Base-by-base conservation (phyloP, 108 stramenopile species). In the Craspedostauros australis region DNA sequence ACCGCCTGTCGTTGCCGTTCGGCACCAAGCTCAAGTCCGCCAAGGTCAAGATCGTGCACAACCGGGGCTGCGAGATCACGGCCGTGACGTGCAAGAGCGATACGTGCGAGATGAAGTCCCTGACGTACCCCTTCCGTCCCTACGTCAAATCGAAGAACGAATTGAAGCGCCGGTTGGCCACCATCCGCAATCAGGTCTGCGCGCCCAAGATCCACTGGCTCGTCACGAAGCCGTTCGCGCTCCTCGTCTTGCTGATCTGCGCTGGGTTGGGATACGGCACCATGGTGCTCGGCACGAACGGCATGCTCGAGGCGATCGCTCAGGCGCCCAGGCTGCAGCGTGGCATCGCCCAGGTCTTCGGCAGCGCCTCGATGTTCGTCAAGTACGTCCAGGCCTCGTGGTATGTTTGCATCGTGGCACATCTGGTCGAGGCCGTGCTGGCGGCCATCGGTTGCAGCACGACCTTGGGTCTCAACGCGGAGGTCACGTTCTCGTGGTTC, bases 191-290 rank as follows among this genome's bases (percentile, higher is more conserved):
- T 30, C n/a, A 55, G 34, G 60, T 67, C 3, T 62, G 57, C 27
- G 22, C 53, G n/a, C 66, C 72, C 4, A 57, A 62, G 46, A 15
- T 43, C n/a, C 18, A 30, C 18, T 73, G 72, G 72, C 21, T 73
- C 28, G 19, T 60, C 4, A 58, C 65, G 15, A 60, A 73, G 24
- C 66, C 72, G 6, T 23, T 67, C 5, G 54, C 60, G 9, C 31
- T 70, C 12, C 46, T 70, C 36, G 57, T 63, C 33, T 37, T 62
- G 32, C 36, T 61, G 22, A n/a, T 36, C 24, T 64, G 64, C 26
- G 0, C 39, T 18, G 8, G 53, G n/a, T 32, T 62, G 28, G 60
- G 36, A 2, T 46, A 40, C 31, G 61, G 56, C 7, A 57, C 55
- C 3, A 45, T 46, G 31, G 50, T 30, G 12, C 16, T 70, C 15